Base-by-base conservation (phyloP, 2,329 filamentous ascomycete genomes). In the Alternaria alternata region DNA sequence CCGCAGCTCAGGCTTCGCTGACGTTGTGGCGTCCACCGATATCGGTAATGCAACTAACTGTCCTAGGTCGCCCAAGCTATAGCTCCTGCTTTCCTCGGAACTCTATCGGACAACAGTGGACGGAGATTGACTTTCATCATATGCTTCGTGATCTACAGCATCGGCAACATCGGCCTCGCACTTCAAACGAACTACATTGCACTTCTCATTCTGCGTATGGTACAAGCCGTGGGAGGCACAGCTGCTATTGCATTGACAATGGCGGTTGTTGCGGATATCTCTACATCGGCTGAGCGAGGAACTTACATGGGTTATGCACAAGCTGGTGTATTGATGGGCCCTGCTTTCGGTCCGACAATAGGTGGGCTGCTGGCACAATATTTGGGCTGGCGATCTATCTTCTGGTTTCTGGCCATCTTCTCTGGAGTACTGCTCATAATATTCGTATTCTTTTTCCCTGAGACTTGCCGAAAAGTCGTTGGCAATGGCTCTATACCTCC, bases 251-350 rank as follows among this genome's bases (percentile, higher is more conserved):
- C 91, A 0, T 80, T 95, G 1, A 87, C 86, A 0, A 90, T 86
- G 64, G 91, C 88, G 1, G 87, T 93, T 3, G 86, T 94, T 8
- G 88, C 90, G 0, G 92, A 95, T 68, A 83, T 94, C 4, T 84
- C 89, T 0, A 88, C 89, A 0, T 88, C 86, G 46, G 84, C 87
- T 0, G 90, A 94, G 73, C 82, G 92, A 65, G 92, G 91, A 1
- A 86, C 84, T 63, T 94, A 91, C 70, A 89, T 94, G 78, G 80
- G 90, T 86, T 57, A 85, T 88, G 59, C 86, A 88, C n/a, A 85
- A 83, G 42, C 82, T 83, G 7, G 88, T 85, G 18, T 74, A 4
- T 51, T 76, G 11, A 70, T 75, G 62, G 67, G 76, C 11, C 63
- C 74, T 32, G 65, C 73, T 7, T 72, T 77, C 49, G 77, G 74